phyloP scores from a whole-genome alignment of 2,329 filamentous ascomycete genomes.

The Alternaria incomplexa region DNA sequence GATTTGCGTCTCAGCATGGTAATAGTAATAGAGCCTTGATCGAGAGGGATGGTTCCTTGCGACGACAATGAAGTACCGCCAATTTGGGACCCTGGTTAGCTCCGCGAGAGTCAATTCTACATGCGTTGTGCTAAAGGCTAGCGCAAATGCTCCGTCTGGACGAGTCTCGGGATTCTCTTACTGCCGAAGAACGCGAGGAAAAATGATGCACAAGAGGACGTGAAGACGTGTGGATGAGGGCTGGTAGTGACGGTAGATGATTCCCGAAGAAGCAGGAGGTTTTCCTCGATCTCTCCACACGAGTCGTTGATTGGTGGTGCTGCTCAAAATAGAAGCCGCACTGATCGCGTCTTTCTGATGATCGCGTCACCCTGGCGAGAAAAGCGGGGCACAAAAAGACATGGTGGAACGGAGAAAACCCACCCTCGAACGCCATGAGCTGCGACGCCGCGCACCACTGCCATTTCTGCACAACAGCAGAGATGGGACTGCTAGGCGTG shows the following conservation, averaged over 20 bases:
- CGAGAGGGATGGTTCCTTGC: slow-evolving; percentile 11
- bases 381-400: slow-evolving; percentile 21
- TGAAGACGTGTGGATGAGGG: background rate
- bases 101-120: slow-evolving; percentile 19
- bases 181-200: background rate
- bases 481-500: background rate
- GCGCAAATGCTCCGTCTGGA: background rate
- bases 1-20: background rate
- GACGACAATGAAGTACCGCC: slow-evolving; percentile 16
- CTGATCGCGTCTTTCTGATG: slow-evolving; percentile 6
- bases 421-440: slow-evolving; percentile 12
- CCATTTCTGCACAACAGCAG: background rate
- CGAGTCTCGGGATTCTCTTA: background rate
- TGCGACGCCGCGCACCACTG: slow-evolving; percentile 6
- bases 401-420: slow-evolving; percentile 25
- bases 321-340: slow-evolving; percentile 27
- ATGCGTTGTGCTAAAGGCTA: slow-evolving; percentile 2
- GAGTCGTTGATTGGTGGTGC: slow-evolving; percentile 15
- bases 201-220: background rate
- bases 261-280: slow-evolving; percentile 23
- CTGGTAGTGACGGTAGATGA: slow-evolving; percentile 9
- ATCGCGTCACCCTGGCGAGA: slow-evolving; percentile 26
- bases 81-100: slow-evolving; percentile 8
- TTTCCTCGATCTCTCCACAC: slow-evolving; percentile 2
- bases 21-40: background rate